A percentile compares a stretch with the other conserved stretches of the same genome.
Conservation (phyloP, 2,329 filamentous ascomycete species). For the Chaetomiaceae sp. region DNA sequence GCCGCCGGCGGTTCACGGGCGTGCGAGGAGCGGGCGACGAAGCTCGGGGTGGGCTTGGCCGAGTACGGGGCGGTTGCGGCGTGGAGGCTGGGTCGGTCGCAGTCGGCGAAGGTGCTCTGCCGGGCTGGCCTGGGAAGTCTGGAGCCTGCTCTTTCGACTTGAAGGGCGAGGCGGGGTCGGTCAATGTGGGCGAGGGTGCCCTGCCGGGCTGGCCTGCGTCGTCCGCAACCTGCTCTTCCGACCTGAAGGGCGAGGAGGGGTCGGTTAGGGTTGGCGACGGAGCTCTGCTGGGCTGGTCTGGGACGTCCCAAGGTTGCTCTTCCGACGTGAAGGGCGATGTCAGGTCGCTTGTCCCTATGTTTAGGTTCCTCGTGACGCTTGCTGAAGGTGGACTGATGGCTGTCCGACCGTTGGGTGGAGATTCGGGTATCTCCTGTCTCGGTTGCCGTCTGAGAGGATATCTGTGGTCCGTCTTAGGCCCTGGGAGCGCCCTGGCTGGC, state of each 20-base stretch:
- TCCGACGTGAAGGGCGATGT: background rate
- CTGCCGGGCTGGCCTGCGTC: too few relatives aligned
- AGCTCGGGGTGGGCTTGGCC: background rate
- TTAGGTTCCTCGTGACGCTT: too few relatives aligned
- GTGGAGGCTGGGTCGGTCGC: conserved; percentile 5
- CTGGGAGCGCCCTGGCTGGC: background rate
- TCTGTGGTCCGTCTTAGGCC: background rate
- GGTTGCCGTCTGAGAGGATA: background rate
- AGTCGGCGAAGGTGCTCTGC: too few relatives aligned
- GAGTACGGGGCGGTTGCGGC: background rate
- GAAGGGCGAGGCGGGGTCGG: too few relatives aligned
- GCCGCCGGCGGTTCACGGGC: background rate
- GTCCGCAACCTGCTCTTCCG: too few relatives aligned
- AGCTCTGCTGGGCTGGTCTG: background rate
- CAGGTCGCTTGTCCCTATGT: background rate
- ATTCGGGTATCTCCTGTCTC: conserved; percentile 6
- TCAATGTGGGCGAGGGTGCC: too few relatives aligned
- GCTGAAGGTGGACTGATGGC: background rate
- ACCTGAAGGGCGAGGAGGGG: too few relatives aligned
- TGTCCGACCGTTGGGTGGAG: conserved; percentile 1
- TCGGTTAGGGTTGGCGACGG: conserved; percentile 16
- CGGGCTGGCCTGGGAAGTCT: too few relatives aligned
- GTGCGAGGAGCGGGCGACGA: background rate
- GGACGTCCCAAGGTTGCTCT: background rate
- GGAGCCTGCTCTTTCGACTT: too few relatives aligned